Evolutionary conservation across 2,329 filamentous ascomycete species (phyloP).

Genomic region (Fusarium poae): DNA sequence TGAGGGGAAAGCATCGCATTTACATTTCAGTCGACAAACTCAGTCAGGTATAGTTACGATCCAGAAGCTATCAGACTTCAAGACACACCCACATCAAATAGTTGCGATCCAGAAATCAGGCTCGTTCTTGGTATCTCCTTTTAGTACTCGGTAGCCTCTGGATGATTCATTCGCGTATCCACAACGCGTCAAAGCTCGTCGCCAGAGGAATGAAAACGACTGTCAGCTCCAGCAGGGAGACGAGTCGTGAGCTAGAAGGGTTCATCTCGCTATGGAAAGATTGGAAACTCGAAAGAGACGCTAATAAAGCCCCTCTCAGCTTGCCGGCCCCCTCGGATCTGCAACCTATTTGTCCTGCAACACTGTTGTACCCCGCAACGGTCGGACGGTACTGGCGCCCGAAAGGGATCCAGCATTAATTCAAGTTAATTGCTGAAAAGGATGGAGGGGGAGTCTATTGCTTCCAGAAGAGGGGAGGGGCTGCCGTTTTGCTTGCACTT

Average conservation of each 20-base stretch:
- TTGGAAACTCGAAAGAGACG: conserved; percentile 36
- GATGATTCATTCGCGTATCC: conserved; percentile 38
- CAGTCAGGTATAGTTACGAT: conserved; percentile 11
- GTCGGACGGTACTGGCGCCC: conserved; percentile 47
- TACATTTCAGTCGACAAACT: conserved; percentile 7
- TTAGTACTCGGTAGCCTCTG: conserved; percentile 7
- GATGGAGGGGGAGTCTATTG: conserved; percentile 30
- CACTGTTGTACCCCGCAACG: conserved; percentile 47
- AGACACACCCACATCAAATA: too few relatives aligned
- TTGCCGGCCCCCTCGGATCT: conserved; percentile 46
- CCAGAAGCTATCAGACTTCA: too few relatives aligned
- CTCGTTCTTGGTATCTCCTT: conserved; percentile 16
- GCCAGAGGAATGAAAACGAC: conserved; percentile 26
- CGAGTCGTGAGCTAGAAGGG: conserved; percentile 36
- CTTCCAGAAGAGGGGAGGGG: conserved; percentile 26
- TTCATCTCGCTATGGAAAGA: conserved; percentile 44
- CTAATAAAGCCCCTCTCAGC: conserved; percentile 38
- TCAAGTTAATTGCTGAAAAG: conserved; percentile 17
- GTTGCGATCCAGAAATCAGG: neutral
- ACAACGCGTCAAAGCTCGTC: conserved; percentile 22
- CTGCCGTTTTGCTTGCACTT: conserved; percentile 17
- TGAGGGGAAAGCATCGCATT: conserved; percentile 5
- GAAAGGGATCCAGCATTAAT: conserved; percentile 39
- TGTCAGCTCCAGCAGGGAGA: conserved; percentile 23
- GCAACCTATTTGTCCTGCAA: conserved; percentile 47